A percentile compares a stretch with the other conserved stretches of the same genome.
Evolutionary conservation across 768 basidiomycete genomes (phyloP).

Genomic region (Serendipita sp.): DNA sequence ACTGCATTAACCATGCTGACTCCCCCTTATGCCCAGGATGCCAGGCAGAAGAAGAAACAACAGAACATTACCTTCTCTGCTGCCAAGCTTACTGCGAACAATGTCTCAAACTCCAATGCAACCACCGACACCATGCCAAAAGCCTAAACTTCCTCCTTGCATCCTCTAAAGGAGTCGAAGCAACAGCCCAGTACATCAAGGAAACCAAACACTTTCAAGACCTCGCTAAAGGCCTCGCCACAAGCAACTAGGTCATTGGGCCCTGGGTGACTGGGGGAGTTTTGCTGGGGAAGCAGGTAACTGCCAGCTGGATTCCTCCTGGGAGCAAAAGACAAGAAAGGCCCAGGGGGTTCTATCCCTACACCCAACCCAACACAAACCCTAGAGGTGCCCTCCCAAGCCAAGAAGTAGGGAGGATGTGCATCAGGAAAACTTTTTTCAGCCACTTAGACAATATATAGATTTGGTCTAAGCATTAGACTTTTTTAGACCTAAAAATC

Average conservation of each 20-base stretch:
- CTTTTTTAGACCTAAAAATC: too few species aligned
- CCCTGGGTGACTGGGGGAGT: too few species aligned
- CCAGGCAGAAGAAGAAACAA: neutral
- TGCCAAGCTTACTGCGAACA: neutral
- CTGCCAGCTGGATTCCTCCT: too few species aligned
- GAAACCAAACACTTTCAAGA: neutral
- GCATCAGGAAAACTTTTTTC: too few species aligned
- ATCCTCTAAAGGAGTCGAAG: neutral
- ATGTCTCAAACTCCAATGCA: neutral
- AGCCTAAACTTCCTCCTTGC: neutral
- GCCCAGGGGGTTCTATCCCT: too few species aligned
- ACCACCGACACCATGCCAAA: neutral
- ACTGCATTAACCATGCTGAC: neutral
- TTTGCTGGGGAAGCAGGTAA: too few species aligned
- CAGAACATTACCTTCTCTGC: neutral
- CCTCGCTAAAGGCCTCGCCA: neutral
- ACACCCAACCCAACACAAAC: neutral
- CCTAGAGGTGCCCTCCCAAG: neutral
- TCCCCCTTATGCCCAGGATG: neutral
- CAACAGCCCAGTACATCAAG: neutral
- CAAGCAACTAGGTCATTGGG: neutral
- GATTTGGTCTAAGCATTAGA: too few species aligned
- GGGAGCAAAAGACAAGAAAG: too few species aligned
- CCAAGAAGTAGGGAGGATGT: too few species aligned
- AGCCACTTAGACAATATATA: too few species aligned